phyloP scores from a whole-genome alignment of 2,329 filamentous ascomycete species.

The Diaporthe australafricana region DNA sequence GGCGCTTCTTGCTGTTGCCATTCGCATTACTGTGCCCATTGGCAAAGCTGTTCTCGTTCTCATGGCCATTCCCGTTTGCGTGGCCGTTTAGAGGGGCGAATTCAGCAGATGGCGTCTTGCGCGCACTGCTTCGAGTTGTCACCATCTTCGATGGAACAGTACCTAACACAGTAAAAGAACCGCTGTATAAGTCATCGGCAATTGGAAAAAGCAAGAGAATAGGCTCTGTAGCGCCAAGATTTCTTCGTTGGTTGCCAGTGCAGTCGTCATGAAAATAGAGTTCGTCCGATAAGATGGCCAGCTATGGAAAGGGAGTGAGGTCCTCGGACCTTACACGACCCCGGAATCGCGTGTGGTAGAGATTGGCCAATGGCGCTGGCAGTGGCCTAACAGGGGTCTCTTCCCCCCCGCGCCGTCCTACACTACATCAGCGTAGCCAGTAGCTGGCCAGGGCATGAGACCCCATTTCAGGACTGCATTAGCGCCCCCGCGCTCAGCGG shows the following conservation, averaged over 20 bases:
- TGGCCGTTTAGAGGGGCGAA: conserved; percentile 4
- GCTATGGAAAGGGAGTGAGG: background rate
- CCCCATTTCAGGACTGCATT: background rate
- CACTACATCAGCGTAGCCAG: too few species aligned
- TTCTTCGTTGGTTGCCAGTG: background rate
- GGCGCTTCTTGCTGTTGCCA: conserved; percentile 53
- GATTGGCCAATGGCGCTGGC: conserved; percentile 15
- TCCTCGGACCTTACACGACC: background rate
- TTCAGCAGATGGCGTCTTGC: conserved; percentile 11
- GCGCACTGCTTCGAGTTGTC: conserved; percentile 39
- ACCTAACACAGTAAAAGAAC: background rate
- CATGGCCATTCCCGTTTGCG: conserved; percentile 35
- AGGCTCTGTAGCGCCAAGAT: background rate
- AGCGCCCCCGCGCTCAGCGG: background rate
- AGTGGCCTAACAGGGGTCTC: background rate
- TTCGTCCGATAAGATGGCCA: background rate
- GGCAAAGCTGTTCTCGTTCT: conserved; percentile 21
- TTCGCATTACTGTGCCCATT: conserved; percentile 38
- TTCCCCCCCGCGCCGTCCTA: too few species aligned
- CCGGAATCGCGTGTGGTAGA: background rate
- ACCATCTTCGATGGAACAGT: conserved; percentile 36
- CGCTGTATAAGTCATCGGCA: background rate
- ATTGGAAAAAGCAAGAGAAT: background rate
- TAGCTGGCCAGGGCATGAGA: background rate
- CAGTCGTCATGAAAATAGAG: background rate